These are phyloP conservation scores for Eucalyptus fibrosa DNA, from an alignment of 345 rosid genomes.

Conservation along the genomic window DNA sequence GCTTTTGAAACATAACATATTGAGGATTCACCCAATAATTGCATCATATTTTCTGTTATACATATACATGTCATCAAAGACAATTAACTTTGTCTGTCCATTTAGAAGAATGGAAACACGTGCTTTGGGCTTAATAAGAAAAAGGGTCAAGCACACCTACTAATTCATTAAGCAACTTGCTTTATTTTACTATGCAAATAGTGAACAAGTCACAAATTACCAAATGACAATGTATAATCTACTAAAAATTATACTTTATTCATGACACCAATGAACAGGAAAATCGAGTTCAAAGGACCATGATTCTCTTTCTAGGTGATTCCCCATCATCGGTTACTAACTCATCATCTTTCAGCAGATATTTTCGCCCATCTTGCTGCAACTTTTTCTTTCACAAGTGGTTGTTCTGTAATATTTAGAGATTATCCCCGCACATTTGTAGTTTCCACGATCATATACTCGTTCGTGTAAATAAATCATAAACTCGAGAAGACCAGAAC, in stretches of 20 bases:
- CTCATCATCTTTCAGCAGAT: not conserved
- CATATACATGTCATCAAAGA: not conserved
- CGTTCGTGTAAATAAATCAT: not conserved
- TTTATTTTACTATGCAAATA: not conserved
- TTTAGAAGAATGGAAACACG: not conserved
- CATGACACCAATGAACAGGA: not conserved
- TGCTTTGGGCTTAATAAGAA: too few species aligned
- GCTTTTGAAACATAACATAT: not conserved
- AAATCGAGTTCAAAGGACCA: not conserved
- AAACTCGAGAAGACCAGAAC: not conserved
- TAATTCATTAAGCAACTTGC: not conserved
- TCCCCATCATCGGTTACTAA: not conserved
- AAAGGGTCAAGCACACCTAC: not conserved
- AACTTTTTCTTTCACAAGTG: not conserved
- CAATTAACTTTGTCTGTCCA: not conserved
- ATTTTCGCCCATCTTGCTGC: not conserved
- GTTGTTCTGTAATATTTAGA: not conserved
- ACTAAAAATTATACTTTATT: too few species aligned
- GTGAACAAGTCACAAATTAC: not conserved
- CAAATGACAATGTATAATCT: not conserved
- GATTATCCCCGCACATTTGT: not conserved
- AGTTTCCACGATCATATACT: not conserved
- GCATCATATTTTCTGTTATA: not conserved
- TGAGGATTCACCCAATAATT: not conserved
- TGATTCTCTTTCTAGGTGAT: not conserved